Evolutionary conservation across 1,139 yeast genomes (phyloP).

Genomic region (Blastobotrys niveus): DNA sequence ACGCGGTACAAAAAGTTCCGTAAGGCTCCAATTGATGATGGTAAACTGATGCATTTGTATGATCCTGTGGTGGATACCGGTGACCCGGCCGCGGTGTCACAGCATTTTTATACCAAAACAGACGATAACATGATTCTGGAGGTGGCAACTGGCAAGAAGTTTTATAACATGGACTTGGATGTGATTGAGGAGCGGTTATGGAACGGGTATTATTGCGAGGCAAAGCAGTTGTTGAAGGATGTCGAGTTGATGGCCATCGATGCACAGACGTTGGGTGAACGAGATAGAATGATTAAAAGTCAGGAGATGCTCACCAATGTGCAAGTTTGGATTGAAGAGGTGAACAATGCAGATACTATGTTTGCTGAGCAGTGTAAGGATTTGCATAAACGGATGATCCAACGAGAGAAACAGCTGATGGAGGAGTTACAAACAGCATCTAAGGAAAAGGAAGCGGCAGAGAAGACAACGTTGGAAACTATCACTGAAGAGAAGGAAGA

Average conservation of each 20-base stretch:
- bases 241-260: constrained; percentile 79
- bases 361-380: constrained; percentile 73
- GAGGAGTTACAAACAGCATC: constrained; percentile 31
- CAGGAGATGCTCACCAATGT: constrained; percentile 97
- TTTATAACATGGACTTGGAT: constrained; percentile 85
- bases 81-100: constrained; percentile 21
- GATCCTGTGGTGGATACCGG: constrained; percentile 35
- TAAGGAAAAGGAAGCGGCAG: constrained; percentile 12
- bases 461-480: constrained; percentile 3
- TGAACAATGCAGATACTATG: constrained; percentile 56
- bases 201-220: constrained; percentile 95
- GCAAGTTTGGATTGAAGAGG: constrained; percentile 90
- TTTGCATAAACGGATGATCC: constrained; percentile 59
- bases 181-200: constrained; percentile 90
- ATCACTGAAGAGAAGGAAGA: constrained; percentile 1
- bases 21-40: constrained; percentile 84
- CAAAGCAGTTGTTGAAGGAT: constrained; percentile 81
- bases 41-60: constrained; percentile 65
- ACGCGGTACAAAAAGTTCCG: constrained; percentile 81
- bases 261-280: constrained; percentile 65
- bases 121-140: constrained; percentile 80
- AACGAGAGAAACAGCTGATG: constrained; percentile 24
- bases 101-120: constrained; percentile 46
- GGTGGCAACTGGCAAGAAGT: constrained; percentile 63
- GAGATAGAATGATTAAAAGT: constrained; percentile 82